Conservation (phyloP, 176 grass and related monocot genomes). For the Olyra latifolia region DNA sequence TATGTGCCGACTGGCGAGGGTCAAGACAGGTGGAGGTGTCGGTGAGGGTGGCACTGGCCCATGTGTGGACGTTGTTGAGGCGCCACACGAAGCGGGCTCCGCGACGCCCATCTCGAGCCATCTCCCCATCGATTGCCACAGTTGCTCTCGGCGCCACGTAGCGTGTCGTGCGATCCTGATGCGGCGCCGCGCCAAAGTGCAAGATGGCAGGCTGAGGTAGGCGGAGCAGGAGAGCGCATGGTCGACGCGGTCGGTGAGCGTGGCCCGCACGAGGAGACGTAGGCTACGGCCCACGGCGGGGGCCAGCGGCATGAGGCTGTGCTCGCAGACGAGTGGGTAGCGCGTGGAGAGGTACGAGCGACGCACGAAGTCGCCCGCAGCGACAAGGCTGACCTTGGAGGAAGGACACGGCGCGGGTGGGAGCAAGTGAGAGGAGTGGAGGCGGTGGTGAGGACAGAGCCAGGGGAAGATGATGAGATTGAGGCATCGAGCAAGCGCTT, state of each 20-base stretch:
- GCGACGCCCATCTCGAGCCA: constrained; percentile 53
- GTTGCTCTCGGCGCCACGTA: constrained; percentile 54
- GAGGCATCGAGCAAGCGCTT: no score
- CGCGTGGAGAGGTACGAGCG: constrained; percentile 47
- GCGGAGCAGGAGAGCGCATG: constrained; percentile 47
- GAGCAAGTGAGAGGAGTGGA: neutral
- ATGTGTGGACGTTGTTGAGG: constrained; percentile 79
- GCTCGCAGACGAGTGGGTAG: constrained; percentile 76
- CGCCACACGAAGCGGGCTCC: constrained; percentile 49
- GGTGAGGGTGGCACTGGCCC: constrained; percentile 77
- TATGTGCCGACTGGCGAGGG: constrained; percentile 43
- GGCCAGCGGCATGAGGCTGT: constrained; percentile 45
- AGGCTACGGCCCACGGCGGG: constrained; percentile 48
- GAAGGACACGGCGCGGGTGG: neutral
- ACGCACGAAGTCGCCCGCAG: constrained; percentile 40
- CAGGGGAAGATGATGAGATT: no score
- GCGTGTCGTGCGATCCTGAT: constrained; percentile 65
- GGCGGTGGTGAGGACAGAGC: no score
- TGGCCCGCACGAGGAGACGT: constrained; percentile 55
- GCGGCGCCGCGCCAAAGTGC: constrained; percentile 25
- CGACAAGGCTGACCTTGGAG: neutral
- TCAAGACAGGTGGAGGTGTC: constrained; percentile 75
- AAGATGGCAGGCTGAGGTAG: constrained; percentile 41
- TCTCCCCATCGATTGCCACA: constrained; percentile 59
- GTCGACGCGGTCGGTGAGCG: constrained; percentile 62